Evolutionary conservation across 495 filamentous ascomycete species (phyloP), one percentile per base, ranked within the genome.

Genomic region (Penicillium atrosanguineum): DNA sequence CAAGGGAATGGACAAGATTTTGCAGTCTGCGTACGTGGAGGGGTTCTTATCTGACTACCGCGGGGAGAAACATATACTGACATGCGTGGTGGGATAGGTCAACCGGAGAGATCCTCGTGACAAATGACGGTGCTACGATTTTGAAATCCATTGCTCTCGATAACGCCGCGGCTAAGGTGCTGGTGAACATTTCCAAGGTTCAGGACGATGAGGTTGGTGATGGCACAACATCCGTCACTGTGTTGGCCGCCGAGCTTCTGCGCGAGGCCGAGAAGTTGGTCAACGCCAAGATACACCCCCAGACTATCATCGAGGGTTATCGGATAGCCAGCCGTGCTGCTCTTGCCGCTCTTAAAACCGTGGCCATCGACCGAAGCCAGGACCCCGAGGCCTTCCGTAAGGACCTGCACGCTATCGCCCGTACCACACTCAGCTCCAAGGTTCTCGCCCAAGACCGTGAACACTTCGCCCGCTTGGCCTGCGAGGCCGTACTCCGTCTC

Each of bases 1-100:
- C 2, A 97, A 97, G 78, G 94, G 94, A 62, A 97, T 97, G 95
- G 95, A 98, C 77, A 97, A 98, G 79, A 98, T 98, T 71, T 75
- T 97, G 69, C 94, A 97, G 69, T 97, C 92, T 74, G 95, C 91
- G 88, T 95, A 82, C 39, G 83, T 79, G 55, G 23, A 38, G 62
- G 62, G 58, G 34, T 44, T 45, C 49, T 43, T 42, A 42, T 48
- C 39, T 16, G 28, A 26, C 29, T 7, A 44, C 38, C 37, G 46
- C 37, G 53, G 43, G 41, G 20, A 42, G 25, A 42, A 34, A 51
- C 40, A 56, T 48, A 38, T 57, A 60, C 55, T 63, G 52, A 67
- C 55, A 49, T 53, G 6, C 28, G 18, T 47, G 38, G 53, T 23
- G 44, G 31, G 37, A 41, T 56, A 95, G 91, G 19, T 97, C 95